phyloP scores from a whole-genome alignment of 2,329 filamentous ascomycete species.

The Davidsoniella virescens region DNA sequence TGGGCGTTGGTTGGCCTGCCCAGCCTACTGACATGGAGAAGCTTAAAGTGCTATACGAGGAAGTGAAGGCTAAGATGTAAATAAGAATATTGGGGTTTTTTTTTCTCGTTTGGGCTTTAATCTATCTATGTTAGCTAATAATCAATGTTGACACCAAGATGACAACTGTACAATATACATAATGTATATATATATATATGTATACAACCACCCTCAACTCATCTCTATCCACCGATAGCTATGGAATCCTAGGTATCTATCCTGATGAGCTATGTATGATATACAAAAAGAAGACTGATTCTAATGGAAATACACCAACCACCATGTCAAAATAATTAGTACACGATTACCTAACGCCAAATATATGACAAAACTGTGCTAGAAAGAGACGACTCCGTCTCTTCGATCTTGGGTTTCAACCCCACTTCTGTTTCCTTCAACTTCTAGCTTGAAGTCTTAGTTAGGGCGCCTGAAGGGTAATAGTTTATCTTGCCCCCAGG shows the following conservation, averaged over 20 bases:
- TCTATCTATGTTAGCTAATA: no score
- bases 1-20: conserved; percentile 66
- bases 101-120: background rate
- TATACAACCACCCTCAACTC: no score
- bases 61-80: conserved; percentile 81
- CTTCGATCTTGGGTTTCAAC: background rate
- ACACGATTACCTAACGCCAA: background rate
- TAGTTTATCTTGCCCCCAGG: conserved; percentile 53
- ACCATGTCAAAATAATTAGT: background rate
- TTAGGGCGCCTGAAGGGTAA: conserved; percentile 32
- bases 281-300: background rate
- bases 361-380: background rate
- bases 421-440: no score
- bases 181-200: no score
- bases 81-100: background rate
- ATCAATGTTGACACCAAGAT: no score
- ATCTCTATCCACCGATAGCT: background rate
- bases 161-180: no score
- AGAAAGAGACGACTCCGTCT: background rate
- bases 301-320: background rate
- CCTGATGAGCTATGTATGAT: background rate
- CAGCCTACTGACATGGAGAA: conserved; percentile 63
- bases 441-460: background rate
- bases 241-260: background rate
- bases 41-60: conserved; percentile 62